Evolutionary conservation across 371 early-diverging fungal species (phyloP).

Genomic region (Rhizomucor pusillus): DNA sequence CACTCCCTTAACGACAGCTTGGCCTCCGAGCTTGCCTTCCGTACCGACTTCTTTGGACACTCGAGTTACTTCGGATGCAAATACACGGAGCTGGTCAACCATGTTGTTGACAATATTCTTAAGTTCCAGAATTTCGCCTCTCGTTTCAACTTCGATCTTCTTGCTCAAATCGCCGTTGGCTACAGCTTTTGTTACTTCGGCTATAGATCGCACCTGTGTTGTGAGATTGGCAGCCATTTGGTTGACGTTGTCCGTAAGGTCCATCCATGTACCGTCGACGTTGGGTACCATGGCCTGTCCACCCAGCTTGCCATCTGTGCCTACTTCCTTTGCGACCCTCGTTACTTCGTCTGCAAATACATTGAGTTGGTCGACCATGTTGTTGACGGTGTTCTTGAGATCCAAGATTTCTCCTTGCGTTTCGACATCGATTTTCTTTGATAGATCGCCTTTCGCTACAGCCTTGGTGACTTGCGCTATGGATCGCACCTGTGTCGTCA

Average conservation of each 20-base stretch:
- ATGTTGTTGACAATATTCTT: slow-evolving; percentile 68
- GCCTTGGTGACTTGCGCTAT: slow-evolving; percentile 49
- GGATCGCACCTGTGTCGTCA: slow-evolving; percentile 48
- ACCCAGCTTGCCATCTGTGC: slow-evolving; percentile 54
- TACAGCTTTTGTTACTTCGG: slow-evolving; percentile 54
- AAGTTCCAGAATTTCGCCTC: slow-evolving; percentile 40
- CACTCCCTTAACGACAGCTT: slow-evolving; percentile 50
- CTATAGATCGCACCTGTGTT: slow-evolving; percentile 52
- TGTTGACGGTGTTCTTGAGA: slow-evolving; percentile 66
- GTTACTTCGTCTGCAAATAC: slow-evolving; percentile 40
- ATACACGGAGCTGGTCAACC: slow-evolving; percentile 55
- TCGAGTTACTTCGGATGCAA: slow-evolving; percentile 51
- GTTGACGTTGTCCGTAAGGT: slow-evolving; percentile 59
- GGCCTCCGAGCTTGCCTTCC: slow-evolving; percentile 55
- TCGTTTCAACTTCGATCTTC: slow-evolving; percentile 25
- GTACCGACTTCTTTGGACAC: slow-evolving; percentile 55
- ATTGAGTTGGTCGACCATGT: slow-evolving; percentile 53
- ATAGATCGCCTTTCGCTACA: slow-evolving; percentile 54
- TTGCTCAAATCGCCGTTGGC: slow-evolving; percentile 51
- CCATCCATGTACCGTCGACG: slow-evolving; percentile 60
- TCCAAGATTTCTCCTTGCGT: slow-evolving; percentile 61
- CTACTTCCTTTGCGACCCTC: slow-evolving; percentile 39
- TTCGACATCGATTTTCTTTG: slow-evolving; percentile 57
- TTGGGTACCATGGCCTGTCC: slow-evolving; percentile 41
- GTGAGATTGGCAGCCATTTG: slow-evolving; percentile 59